Evolutionary conservation across 2,329 filamentous ascomycete species (phyloP).

Genomic region (Trichophaea hybrida): DNA sequence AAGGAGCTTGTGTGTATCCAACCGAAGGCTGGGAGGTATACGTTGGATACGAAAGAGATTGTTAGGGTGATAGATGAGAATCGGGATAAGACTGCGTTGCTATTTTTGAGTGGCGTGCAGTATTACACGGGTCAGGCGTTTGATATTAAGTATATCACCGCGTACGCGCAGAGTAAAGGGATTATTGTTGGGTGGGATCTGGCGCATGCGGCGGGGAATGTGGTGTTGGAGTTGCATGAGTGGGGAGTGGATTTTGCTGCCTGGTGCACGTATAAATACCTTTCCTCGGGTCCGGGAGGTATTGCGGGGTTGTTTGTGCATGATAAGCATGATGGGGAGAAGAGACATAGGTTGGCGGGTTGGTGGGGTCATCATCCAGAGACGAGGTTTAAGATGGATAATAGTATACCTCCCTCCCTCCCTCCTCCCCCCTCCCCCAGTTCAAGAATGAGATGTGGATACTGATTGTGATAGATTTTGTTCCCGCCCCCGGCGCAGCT

Average conservation of each 20-base stretch:
- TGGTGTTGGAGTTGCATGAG: conserved; percentile 63
- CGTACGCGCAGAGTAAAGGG: conserved; percentile 54
- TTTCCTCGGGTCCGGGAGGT: conserved; percentile 69
- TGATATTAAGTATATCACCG: conserved; percentile 67
- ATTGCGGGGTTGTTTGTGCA: conserved; percentile 75
- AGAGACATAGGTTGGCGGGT: conserved; percentile 50
- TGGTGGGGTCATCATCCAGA: conserved; percentile 79
- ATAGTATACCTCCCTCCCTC: conserved; percentile 32
- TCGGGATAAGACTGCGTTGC: conserved; percentile 54
- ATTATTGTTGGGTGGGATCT: conserved; percentile 76
- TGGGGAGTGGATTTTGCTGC: conserved; percentile 81
- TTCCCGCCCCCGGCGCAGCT: conserved; percentile 60
- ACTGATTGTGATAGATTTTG: conserved; percentile 39
- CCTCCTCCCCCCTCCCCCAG: neutral
- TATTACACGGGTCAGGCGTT: conserved; percentile 86
- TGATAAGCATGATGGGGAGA: conserved; percentile 43
- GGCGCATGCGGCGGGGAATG: conserved; percentile 74
- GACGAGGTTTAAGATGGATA: conserved; percentile 70
- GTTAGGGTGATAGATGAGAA: conserved; percentile 60
- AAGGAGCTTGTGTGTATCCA: conserved; percentile 61
- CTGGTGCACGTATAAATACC: conserved; percentile 93
- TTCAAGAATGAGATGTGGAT: conserved; percentile 9
- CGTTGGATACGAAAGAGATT: conserved; percentile 57
- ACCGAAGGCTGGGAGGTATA: conserved; percentile 38
- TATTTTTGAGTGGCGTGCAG: conserved; percentile 75